These are phyloP conservation scores for Nepenthes gracilis DNA, from an alignment of 148 eudicot species.

Conservation along the genomic window DNA sequence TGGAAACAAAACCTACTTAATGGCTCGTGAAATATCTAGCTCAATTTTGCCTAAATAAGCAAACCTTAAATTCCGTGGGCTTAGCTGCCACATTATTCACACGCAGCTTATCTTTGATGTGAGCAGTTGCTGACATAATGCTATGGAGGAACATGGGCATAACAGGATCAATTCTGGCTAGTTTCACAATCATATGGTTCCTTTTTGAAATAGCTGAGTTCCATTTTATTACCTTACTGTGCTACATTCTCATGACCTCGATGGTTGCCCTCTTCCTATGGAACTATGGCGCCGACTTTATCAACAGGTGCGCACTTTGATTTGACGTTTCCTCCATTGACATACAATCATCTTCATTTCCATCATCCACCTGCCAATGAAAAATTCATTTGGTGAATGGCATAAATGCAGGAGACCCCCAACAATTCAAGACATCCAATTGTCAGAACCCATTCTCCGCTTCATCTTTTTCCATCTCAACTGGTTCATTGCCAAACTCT, in stretches of 20 bases:
- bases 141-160: constrained; percentile 50
- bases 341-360: not conserved
- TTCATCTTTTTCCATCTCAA: constrained; percentile 29
- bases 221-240: constrained; percentile 37
- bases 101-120: too few relatives aligned
- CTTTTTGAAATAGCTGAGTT: constrained; percentile 61
- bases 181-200: constrained; percentile 44
- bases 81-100: too few relatives aligned
- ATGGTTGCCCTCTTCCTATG: constrained; percentile 40
- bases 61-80: too few relatives aligned
- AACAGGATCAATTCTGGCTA: constrained; percentile 36
- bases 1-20: too few relatives aligned
- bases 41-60: too few relatives aligned
- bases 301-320: constrained; percentile 23
- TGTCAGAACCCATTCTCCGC: constrained; percentile 35
- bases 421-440: constrained; percentile 19
- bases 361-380: not conserved
- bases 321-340: not conserved
- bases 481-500: constrained; percentile 20
- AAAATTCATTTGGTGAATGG: not conserved
- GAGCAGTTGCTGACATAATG: constrained; percentile 49
- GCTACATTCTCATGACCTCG: constrained; percentile 32
- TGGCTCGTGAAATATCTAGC: too few relatives aligned
- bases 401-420: constrained; percentile 42
- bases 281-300: constrained; percentile 30